Evolutionary conservation across 2,329 filamentous ascomycete genomes (phyloP).

Genomic region (Trichoderma sp.): DNA sequence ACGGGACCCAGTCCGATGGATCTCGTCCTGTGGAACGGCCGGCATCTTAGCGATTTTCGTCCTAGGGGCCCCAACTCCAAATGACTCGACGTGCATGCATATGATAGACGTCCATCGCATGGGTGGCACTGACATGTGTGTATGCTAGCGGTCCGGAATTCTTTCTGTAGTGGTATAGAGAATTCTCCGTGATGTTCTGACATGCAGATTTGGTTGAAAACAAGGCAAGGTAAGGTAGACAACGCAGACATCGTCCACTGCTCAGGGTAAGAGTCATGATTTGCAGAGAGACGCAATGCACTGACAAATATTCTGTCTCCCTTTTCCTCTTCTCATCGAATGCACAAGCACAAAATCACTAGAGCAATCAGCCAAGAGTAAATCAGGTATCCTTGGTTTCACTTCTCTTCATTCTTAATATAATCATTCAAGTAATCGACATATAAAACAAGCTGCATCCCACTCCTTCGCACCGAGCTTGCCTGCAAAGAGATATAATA

Average conservation of each 20-base stretch:
- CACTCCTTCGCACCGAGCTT: not conserved
- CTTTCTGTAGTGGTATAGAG: not conserved
- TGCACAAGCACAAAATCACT: not conserved
- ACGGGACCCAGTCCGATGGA: not conserved
- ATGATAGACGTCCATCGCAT: not conserved
- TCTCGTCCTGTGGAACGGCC: not conserved
- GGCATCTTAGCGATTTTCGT: not conserved
- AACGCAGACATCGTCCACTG: not conserved
- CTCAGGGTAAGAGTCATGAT: not conserved
- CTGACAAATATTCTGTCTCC: not conserved
- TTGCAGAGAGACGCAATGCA: not conserved
- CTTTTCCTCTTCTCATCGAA: not conserved
- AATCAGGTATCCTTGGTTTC: not conserved
- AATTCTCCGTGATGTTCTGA: not conserved
- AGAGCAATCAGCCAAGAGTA: not conserved
- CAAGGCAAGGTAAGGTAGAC: not conserved
- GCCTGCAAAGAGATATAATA: not conserved
- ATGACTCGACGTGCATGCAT: constrained; percentile 9
- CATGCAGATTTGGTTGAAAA: not conserved
- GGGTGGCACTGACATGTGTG: not conserved
- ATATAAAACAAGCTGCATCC: constrained; percentile 2
- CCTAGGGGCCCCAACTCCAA: not conserved
- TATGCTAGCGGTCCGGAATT: not conserved
- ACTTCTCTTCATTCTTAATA: constrained; percentile 15
- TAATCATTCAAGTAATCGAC: constrained; percentile 13